A percentile compares a stretch with the other conserved stretches of the same genome.
Evolutionary conservation across 108 stramenopile genomes (phyloP).

Genomic region (Conticribra weissflogii): DNA sequence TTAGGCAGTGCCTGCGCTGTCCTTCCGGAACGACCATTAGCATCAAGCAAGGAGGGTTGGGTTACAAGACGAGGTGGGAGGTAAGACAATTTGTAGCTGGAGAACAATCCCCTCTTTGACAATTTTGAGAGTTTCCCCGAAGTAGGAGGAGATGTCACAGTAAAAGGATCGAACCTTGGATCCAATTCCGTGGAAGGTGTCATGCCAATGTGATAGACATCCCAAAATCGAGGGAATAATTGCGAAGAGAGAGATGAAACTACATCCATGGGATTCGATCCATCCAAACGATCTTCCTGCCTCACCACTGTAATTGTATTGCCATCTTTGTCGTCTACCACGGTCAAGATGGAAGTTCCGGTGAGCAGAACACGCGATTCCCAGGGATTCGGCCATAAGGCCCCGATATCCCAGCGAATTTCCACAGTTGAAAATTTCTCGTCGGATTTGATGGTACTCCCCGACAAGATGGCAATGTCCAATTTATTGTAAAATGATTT

Average conservation of each 20-base stretch:
- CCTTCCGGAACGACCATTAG: conserved; percentile 57
- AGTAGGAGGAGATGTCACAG: not conserved
- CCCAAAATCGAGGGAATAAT: conserved; percentile 82
- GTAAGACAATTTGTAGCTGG: conserved; percentile 60
- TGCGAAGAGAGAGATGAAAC: conserved; percentile 51
- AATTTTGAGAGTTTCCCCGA: conserved; percentile 1
- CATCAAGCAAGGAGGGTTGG: conserved; percentile 62
- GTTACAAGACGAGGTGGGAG: conserved; percentile 66
- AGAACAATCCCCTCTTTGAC: conserved; percentile 35
- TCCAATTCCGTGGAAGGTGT: conserved; percentile 74
- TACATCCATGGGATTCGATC: conserved; percentile 45
- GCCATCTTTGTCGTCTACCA: conserved; percentile 26
- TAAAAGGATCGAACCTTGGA: conserved; percentile 29
- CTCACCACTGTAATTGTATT: conserved; percentile 38
- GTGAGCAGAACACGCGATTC: conserved; percentile 69
- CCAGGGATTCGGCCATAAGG: conserved; percentile 83
- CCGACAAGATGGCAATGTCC: conserved; percentile 74
- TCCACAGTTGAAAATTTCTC: conserved; percentile 25
- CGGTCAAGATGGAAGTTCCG: conserved; percentile 55
- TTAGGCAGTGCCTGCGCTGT: conserved; percentile 70
- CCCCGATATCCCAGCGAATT: conserved; percentile 74
- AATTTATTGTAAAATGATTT: conserved; percentile 65
- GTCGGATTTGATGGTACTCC: conserved; percentile 33
- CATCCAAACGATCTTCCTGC: conserved; percentile 69
- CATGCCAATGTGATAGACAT: conserved; percentile 88